Evolutionary conservation across 140 eudicot species (phyloP).

Genomic region (Stevia rebaudiana): DNA sequence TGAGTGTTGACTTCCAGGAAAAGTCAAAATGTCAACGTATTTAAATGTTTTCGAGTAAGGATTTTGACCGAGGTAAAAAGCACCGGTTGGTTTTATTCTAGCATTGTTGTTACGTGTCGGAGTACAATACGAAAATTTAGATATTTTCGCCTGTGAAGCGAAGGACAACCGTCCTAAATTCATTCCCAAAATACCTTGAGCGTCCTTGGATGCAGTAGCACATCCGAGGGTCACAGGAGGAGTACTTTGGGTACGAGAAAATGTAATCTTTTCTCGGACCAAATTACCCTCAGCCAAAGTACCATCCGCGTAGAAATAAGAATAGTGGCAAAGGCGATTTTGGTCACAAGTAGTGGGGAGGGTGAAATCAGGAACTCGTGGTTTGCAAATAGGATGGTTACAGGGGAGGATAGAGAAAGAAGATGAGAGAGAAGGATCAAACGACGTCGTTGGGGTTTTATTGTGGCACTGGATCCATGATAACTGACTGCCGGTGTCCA

Average conservation of each 20-base stretch:
- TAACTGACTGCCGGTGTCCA: conserved; percentile 85
- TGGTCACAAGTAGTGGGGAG: conserved; percentile 83
- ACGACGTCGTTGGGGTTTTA: conserved; percentile 49
- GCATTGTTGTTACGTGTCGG: conserved; percentile 39
- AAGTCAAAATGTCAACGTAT: conserved; percentile 48
- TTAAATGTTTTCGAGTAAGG: conserved; percentile 44
- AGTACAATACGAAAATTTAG: conserved; percentile 68
- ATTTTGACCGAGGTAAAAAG: conserved; percentile 71
- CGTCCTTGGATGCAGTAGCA: conserved; percentile 48
- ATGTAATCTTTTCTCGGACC: conserved; percentile 55
- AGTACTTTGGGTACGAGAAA: conserved; percentile 54
- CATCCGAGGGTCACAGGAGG: conserved; percentile 82
- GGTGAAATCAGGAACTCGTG: conserved; percentile 73
- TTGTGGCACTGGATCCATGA: conserved; percentile 91
- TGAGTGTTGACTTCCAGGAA: conserved; percentile 53
- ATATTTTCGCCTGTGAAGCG: conserved; percentile 54
- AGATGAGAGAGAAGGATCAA: conserved; percentile 75
- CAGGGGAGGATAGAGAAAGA: conserved; percentile 77
- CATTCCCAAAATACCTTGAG: conserved; percentile 88
- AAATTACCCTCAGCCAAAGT: conserved; percentile 82
- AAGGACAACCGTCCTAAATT: conserved; percentile 68
- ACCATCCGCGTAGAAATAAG: conserved; percentile 85
- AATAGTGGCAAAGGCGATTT: conserved; percentile 74
- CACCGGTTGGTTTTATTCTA: conserved; percentile 35
- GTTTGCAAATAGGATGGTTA: conserved; percentile 64